Evolutionary conservation across 2,329 filamentous ascomycete genomes (phyloP).

Genomic region (Phialocephala subalpina): DNA sequence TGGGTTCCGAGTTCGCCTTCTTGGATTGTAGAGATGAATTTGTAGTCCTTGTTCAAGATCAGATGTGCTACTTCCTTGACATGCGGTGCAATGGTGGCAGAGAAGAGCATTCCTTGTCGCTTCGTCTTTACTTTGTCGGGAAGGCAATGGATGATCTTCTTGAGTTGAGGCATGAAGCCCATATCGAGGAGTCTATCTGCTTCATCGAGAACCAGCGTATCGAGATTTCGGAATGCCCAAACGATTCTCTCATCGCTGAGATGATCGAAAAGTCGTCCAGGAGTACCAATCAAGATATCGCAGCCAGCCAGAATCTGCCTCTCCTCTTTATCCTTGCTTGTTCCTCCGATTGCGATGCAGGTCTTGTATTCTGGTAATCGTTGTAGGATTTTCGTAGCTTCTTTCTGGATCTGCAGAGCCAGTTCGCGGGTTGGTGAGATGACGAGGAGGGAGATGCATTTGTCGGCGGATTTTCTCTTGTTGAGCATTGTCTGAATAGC

Average conservation of each 20-base stretch:
- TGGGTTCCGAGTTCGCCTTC: conserved; percentile 87
- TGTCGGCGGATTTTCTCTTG: conserved; percentile 44
- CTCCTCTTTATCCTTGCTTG: conserved; percentile 76
- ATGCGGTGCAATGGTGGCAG: conserved; percentile 86
- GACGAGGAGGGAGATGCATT: conserved; percentile 74
- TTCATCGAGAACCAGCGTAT: conserved; percentile 94
- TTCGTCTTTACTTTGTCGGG: conserved; percentile 69
- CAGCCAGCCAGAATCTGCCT: conserved; percentile 77
- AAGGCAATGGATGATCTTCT: conserved; percentile 66
- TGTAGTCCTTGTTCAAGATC: conserved; percentile 80
- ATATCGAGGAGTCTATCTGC: conserved; percentile 99
- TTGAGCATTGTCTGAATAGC: conserved; percentile 74
- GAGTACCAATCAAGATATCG: conserved; percentile 89
- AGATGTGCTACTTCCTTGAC: conserved; percentile 83
- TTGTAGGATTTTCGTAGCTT: conserved; percentile 62
- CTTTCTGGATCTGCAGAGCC: conserved; percentile 80
- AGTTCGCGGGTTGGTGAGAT: conserved; percentile 84
- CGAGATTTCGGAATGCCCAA: conserved; percentile 65
- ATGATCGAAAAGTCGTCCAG: conserved; percentile 83
- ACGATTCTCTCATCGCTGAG: conserved; percentile 62
- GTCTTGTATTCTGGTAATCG: conserved; percentile 53
- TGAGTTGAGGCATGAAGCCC: conserved; percentile 76
- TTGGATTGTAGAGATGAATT: conserved; percentile 89
- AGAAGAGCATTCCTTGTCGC: conserved; percentile 94
- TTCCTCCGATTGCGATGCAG: conserved; percentile 90